Evolutionary conservation across 805 yeast genomes (phyloP), one percentile per base, ranked within the genome.

Genomic region (Metschnikowia arizonensis): DNA sequence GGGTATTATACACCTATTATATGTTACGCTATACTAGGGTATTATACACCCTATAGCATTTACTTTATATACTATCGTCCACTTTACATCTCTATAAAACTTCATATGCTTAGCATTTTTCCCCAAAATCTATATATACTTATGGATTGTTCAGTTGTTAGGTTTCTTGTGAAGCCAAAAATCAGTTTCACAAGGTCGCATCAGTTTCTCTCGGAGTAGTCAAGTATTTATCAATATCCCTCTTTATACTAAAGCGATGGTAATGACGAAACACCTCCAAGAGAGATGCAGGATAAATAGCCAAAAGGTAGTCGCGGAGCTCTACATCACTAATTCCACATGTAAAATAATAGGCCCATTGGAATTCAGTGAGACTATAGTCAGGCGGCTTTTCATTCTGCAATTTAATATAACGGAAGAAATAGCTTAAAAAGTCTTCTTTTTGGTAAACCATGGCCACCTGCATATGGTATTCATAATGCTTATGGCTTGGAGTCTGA

Each of bases 261-360:
- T 40, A 40, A 9, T 32, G 31, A 7, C 33, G 36, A n/a, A 40
- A 30, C 15, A 40, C 43, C 4, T 40, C 43, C 15, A 23, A 4
- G 24, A 40, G 35, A 11, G 36, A 23, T 7, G 36, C 18, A 10
- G 43, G 43, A 1, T 15, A 25, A 12, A 8, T 5, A 0, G 24
- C 43, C 26, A 40, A 40, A 5, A 40, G 36, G 25, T 32, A 14
- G 4, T 30, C 31, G 3, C 43, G 35, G 23, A 40, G 31, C 9
- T 40, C 31, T 10, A 17, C 5, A 15, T 40, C 43, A 18, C 25
- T 25, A 8, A 40, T 21, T 12, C 43, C 43, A 18, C 36, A 21
- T 24, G 32, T 23, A 11, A 40, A 40, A 24, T 40, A 40, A n/a
- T 32, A 40, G 14, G 28, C 43, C 43, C 35, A 40, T 10, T 30